Conservation (phyloP, 148 eudicot genomes). For the Oxyria digyna region DNA sequence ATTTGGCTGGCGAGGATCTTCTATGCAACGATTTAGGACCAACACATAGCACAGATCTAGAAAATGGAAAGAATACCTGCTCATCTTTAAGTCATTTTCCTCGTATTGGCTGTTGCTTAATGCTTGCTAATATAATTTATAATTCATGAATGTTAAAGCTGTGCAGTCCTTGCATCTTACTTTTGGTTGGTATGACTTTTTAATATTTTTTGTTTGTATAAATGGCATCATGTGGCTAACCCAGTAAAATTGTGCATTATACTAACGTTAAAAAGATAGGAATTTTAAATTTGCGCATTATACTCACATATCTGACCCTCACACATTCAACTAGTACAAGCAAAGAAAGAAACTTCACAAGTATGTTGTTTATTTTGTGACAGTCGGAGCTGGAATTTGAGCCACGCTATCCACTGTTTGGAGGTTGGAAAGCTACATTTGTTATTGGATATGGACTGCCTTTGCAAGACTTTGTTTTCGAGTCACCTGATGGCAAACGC, state of each 20-base stretch:
- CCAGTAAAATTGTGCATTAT: background rate
- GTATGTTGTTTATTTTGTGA: background rate
- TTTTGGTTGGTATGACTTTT: background rate
- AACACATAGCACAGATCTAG: background rate
- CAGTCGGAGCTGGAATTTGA: conserved; percentile 92
- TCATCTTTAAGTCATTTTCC: background rate
- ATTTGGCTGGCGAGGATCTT: background rate
- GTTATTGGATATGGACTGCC: conserved; percentile 85
- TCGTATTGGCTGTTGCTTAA: too few relatives aligned
- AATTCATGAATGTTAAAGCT: background rate
- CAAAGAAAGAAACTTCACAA: background rate
- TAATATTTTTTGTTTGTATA: background rate
- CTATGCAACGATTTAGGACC: background rate
- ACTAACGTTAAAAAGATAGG: background rate
- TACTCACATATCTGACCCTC: background rate
- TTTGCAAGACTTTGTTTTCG: conserved; percentile 76
- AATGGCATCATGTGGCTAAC: background rate
- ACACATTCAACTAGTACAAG: background rate
- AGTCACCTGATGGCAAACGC: conserved; percentile 66
- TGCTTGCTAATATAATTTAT: background rate
- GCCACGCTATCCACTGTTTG: conserved; percentile 95
- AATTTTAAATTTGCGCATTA: background rate
- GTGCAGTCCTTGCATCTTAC: background rate
- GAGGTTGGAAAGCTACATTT: conserved; percentile 96
- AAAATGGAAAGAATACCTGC: background rate